phyloP scores from a whole-genome alignment of 1,284 basidiomycete genomes.

The Fomitopsis betulina region DNA sequence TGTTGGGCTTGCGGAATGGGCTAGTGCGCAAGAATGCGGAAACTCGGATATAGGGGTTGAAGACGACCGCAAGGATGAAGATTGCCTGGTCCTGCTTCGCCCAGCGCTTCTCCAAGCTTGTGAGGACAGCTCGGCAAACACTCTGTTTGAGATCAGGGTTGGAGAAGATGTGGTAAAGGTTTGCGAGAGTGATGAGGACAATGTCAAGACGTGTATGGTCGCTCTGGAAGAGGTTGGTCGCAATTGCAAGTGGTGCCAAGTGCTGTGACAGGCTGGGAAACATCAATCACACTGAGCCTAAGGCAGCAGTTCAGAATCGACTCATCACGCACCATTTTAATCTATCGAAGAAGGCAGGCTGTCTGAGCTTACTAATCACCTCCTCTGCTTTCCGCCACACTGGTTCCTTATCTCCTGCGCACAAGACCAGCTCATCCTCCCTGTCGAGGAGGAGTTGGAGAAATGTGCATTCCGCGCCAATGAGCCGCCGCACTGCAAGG shows the following conservation, averaged over 20 bases:
- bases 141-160: too few relatives aligned
- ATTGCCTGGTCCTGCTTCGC: conserved; percentile 36
- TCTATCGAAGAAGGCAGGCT: background rate
- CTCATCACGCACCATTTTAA: background rate
- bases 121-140: conserved; percentile 20
- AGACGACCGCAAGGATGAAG: conserved; percentile 35
- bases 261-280: conserved; percentile 25
- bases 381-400: conserved; percentile 19
- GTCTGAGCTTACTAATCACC: conserved; percentile 15
- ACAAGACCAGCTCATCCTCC: background rate
- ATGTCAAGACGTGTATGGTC: conserved; percentile 30
- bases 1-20: background rate
- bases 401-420: conserved; percentile 10
- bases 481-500: conserved; percentile 6
- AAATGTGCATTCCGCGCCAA: conserved; percentile 11
- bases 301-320: too few relatives aligned
- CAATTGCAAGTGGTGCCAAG: conserved; percentile 35
- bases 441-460: conserved; percentile 10
- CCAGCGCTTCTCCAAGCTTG: conserved; percentile 37
- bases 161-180: conserved; percentile 22
- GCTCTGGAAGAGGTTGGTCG: conserved; percentile 33
- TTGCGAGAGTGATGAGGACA: conserved; percentile 34
- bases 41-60: conserved; percentile 32
- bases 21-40: conserved; percentile 9
- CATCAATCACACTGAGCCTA: too few relatives aligned